These are phyloP conservation scores for Gossypium turneri DNA, from an alignment of 345 rosid species.

Conservation along the genomic window DNA sequence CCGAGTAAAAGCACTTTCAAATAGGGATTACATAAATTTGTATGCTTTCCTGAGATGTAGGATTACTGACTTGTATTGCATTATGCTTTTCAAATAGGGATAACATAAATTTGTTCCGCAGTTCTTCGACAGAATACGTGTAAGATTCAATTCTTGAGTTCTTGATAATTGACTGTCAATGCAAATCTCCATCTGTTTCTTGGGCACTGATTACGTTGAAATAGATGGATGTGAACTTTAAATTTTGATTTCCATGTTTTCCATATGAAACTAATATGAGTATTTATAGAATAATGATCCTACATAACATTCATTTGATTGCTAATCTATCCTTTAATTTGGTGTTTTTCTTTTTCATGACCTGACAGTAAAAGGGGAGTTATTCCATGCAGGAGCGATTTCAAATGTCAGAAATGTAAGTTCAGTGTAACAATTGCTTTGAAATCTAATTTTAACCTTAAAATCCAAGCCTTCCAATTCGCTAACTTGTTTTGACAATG, in stretches of 20 bases:
- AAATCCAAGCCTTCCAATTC: not conserved
- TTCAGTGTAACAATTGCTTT: constrained; percentile 1
- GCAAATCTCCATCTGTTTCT: not conserved
- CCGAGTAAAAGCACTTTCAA: not conserved
- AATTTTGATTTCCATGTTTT: not conserved
- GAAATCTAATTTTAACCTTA: not conserved
- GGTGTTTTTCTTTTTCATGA: constrained; percentile 15
- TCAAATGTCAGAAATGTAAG: constrained; percentile 55
- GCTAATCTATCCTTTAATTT: not conserved
- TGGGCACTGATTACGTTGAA: not conserved
- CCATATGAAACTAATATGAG: not conserved
- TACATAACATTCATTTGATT: not conserved
- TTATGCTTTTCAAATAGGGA: constrained; percentile 31
- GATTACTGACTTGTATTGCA: not conserved
- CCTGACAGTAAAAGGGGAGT: constrained; percentile 29
- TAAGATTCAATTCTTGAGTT: constrained; percentile 33
- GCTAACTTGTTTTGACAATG: not conserved
- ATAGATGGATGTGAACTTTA: constrained; percentile 6
- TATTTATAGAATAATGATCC: constrained; percentile 1
- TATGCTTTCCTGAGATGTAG: constrained; percentile 13
- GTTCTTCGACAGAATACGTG: constrained; percentile 41
- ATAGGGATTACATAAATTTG: not conserved
- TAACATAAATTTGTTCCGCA: constrained; percentile 58
- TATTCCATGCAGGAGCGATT: constrained; percentile 52
- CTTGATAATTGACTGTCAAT: not conserved